These are phyloP conservation scores for Coccomyxa sp. DNA, from an alignment of 139 green algal species.

Conservation along the genomic window DNA sequence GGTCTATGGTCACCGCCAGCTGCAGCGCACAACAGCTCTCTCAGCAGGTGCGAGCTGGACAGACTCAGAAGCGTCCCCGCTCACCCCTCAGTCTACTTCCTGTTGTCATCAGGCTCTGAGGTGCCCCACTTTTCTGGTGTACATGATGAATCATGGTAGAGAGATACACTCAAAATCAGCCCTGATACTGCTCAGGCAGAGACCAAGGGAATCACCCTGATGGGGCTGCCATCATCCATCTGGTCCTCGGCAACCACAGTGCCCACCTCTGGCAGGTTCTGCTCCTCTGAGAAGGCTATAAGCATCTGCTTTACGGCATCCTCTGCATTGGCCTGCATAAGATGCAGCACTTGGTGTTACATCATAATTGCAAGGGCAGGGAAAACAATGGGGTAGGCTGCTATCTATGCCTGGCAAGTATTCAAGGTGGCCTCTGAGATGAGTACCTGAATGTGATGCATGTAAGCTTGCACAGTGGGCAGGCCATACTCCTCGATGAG, in stretches of 20 bases:
- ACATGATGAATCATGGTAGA: no score
- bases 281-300: conserved; percentile 56
- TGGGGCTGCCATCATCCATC: conserved; percentile 81
- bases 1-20: conserved; percentile 85
- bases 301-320: conserved; percentile 81
- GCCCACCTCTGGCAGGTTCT: conserved; percentile 70
- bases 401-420: no score
- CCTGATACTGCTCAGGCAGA: not conserved
- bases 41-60: no score
- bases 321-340: conserved; percentile 75
- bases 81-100: no score
- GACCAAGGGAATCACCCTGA: not conserved
- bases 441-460: conserved; percentile 84
- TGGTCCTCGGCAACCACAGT: conserved; percentile 71
- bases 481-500: conserved; percentile 84
- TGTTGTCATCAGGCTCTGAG: no score
- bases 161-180: no score
- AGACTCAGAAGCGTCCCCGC: no score
- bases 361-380: no score
- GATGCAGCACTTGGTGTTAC: not conserved
- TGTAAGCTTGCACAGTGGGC: conserved; percentile 85
- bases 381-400: no score
- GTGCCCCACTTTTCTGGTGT: no score
- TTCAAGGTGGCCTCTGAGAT: not conserved
- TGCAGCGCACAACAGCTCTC: not conserved